Conservation (phyloP, 2,329 filamentous ascomycete species). For the Arachnopeziza araneosa region DNA sequence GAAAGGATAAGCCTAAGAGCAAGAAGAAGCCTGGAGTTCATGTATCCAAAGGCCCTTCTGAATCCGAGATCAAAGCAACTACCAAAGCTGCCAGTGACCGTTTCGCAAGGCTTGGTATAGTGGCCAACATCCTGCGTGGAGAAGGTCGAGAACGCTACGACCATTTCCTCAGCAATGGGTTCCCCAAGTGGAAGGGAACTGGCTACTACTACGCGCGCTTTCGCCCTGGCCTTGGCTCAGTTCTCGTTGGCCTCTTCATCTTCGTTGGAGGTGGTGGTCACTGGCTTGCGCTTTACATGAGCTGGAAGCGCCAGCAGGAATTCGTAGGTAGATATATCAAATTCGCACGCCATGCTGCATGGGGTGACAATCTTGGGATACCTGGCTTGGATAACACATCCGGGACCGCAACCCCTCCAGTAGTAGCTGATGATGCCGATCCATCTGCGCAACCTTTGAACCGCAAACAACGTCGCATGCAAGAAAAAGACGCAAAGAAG, state of each 20-base stretch:
- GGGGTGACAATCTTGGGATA: conserved; percentile 76
- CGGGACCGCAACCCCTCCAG: conserved; percentile 38
- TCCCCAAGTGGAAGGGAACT: conserved; percentile 93
- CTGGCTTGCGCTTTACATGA: conserved; percentile 78
- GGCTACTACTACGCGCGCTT: conserved; percentile 98
- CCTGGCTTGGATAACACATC: conserved; percentile 53
- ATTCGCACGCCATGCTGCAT: conserved; percentile 80
- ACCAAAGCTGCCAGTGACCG: conserved; percentile 77
- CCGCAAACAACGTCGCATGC: conserved; percentile 79
- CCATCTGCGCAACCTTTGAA: conserved; percentile 55
- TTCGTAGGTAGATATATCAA: conserved; percentile 90
- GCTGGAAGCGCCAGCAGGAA: conserved; percentile 83
- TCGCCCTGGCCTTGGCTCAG: conserved; percentile 82
- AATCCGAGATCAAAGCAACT: conserved; percentile 70
- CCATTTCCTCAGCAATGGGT: conserved; percentile 87
- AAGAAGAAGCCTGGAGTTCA: conserved; percentile 55
- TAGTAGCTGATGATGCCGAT: conserved; percentile 42
- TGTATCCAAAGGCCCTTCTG: conserved; percentile 64
- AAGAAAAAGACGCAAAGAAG: conserved; percentile 78
- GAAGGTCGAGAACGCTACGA: conserved; percentile 82
- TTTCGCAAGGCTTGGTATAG: conserved; percentile 77
- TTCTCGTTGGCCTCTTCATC: conserved; percentile 75
- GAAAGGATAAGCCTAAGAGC: conserved; percentile 42
- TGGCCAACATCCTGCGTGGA: conserved; percentile 80
- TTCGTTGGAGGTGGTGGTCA: conserved; percentile 80